Evolutionary conservation across 345 rosid species (phyloP), one percentile per base, ranked within the genome.

Genomic region (Jatropha curcas): DNA sequence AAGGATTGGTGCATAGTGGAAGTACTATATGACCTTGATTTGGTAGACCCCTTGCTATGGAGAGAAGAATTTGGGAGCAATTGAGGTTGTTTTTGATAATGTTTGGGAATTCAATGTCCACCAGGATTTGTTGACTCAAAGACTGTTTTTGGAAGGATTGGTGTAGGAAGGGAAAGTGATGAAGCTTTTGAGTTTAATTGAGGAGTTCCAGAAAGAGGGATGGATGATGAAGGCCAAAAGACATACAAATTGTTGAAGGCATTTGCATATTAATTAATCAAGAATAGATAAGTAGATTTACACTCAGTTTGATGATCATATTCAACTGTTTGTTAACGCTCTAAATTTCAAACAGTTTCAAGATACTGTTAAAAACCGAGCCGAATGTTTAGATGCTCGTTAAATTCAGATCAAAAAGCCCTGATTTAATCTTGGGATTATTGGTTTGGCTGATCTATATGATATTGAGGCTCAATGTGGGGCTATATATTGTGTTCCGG

Each of bases 11-110:
- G 69, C 86, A 91, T 0, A 82, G 78, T 74, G 87, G 86, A 46
- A 86, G 94, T 76, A 84, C 67, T 89, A 83, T 50, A 82, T 88
- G 92, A 85, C 87, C 77, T 71, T 94, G 88, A 87, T 89, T 24
- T 94, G 95, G 95, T 72, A 88, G 94, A n/a, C n/a, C n/a, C 86
- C 88, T 94, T 37, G 92, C 93, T 0, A 55, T 92, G 86, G 86
- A 84, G 39, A 45, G 75, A 67, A 90, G 83, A 62, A 63, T 84
- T 25, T 81, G 82, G 19, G 93, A 88, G 95, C 93, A 0, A 76
- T 82, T 0, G 88, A 83, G 60, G 72, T 82, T 65, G 70, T 84
- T 75, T 85, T 76, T 75, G 92, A 87, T 30, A n/a, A 89, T 94
- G 98, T 74, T 94, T 81, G 67, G 67, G 24, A 87, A 94, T 72